phyloP scores from a whole-genome alignment of 306 rosid species.

The Inga oerstediana region DNA sequence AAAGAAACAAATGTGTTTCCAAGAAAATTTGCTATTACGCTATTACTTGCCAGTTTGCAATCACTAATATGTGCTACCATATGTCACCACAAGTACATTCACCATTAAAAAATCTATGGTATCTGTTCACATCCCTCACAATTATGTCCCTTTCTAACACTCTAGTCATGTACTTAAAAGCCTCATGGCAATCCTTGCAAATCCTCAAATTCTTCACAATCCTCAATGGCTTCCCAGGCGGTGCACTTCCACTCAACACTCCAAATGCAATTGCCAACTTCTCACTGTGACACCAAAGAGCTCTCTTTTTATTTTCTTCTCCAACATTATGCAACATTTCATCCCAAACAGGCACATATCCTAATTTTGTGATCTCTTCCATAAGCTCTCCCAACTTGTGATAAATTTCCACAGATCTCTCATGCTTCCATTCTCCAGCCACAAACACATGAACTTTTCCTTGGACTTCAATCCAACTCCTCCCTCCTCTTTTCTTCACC shows the following conservation, averaged over 20 bases:
- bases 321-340: conserved; percentile 71
- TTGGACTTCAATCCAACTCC: conserved; percentile 90
- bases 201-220: conserved; percentile 89
- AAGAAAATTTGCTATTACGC: not conserved
- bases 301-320: conserved; percentile 70
- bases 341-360: conserved; percentile 73
- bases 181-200: conserved; percentile 82
- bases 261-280: conserved; percentile 87
- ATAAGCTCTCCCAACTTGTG: conserved; percentile 56
- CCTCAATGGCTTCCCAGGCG: conserved; percentile 68
- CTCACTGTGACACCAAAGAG: conserved; percentile 86
- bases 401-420: conserved; percentile 60
- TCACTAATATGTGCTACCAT: conserved; percentile 53
- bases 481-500: conserved; percentile 78
- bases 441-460: conserved; percentile 75
- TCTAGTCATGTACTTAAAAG: conserved; percentile 68
- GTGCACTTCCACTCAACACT: conserved; percentile 64
- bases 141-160: conserved; percentile 75
- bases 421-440: conserved; percentile 81
- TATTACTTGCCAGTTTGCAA: not conserved
- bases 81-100: conserved; percentile 68
- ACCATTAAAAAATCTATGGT: conserved; percentile 77
- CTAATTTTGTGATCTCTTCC: conserved; percentile 68
- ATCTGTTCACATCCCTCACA: conserved; percentile 80
- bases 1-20: not conserved